phyloP scores from a whole-genome alignment of 345 rosid genomes.

The Salix brachista region DNA sequence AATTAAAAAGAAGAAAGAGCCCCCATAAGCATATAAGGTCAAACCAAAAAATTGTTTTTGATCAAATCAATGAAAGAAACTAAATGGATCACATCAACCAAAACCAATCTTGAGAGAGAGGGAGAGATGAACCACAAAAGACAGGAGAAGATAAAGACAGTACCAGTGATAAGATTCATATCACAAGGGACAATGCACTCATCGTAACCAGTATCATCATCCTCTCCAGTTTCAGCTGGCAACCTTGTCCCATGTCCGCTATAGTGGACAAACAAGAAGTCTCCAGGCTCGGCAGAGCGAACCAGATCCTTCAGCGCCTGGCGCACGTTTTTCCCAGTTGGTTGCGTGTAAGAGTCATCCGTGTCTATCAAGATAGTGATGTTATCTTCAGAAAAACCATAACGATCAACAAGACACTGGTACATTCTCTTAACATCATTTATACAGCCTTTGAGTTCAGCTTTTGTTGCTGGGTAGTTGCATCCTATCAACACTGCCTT shows the following conservation, averaged over 20 bases:
- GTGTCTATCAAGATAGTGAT: slow-evolving; percentile 67
- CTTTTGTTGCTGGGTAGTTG: slow-evolving; percentile 81
- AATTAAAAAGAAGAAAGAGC: too few species aligned
- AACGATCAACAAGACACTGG: slow-evolving; percentile 55
- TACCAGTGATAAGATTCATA: slow-evolving; percentile 92
- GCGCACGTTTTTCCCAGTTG: slow-evolving; percentile 79
- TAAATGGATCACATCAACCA: neutral
- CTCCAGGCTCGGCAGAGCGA: slow-evolving; percentile 55
- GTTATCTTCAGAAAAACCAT: slow-evolving; percentile 60
- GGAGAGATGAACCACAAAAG: neutral
- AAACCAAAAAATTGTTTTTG: neutral
- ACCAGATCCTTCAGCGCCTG: slow-evolving; percentile 49
- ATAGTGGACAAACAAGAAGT: slow-evolving; percentile 71
- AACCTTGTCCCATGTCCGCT: slow-evolving; percentile 98
- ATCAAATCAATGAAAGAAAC: neutral
- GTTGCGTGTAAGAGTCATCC: slow-evolving; percentile 52
- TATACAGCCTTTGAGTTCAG: slow-evolving; percentile 83
- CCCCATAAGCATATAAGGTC: neutral
- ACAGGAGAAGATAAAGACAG: neutral
- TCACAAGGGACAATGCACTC: slow-evolving; percentile 95
- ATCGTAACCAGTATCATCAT: slow-evolving; percentile 91
- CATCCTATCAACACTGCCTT: slow-evolving; percentile 77
- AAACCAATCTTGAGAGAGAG: neutral
- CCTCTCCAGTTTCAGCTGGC: slow-evolving; percentile 94
- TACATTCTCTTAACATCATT: slow-evolving; percentile 76